Base-by-base conservation (phyloP, 208 protist genomes). In the Leishmania gerbilli region DNA sequence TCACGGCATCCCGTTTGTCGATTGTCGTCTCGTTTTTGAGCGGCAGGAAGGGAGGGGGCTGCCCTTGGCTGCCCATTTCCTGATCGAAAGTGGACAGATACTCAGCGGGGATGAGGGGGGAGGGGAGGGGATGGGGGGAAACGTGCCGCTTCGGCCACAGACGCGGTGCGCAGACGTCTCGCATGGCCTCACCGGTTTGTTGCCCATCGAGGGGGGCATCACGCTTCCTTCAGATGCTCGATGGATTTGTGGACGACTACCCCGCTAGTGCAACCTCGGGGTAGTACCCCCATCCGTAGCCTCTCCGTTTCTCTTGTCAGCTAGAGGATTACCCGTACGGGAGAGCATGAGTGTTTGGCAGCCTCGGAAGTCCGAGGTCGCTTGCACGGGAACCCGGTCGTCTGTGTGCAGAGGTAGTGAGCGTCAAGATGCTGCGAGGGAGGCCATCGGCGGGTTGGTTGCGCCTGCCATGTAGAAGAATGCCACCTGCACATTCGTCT, bases 381-480 rank as follows among this genome's bases (percentile, higher is more conserved):
- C 34, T 45, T 34, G n/a, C 15, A 2, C n/a, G 34, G 64, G 34
- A n/a, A 45, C 64, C n/a, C 34, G 34, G 17, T 69, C n/a, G 34
- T 24, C 64, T 27, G 34, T 27, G 34, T 45, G 64, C 15, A 3
- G 9, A 0, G n/a, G 8, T 69, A 34, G 64, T 8, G 3, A 42
- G 64, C 74, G 51, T 58, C 80, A 84, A 79, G 76, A 79, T 72
- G 83, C 65, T 7, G 7, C 78, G 58, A n/a, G 71, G 83, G 15
- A 82, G 55, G 24, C 24, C 69, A 40, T 76, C 58, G 2, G 77
- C 78, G 27, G 79, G 65, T 79, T 86, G 51, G 31, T 4, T 55
- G 79, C 49, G 27, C 64, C 77, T 62, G 31, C 72, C 42, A 83
- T n/a, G 42, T 58, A 83, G 71, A 82, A 74, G 72, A 86, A 83